Percentiles rank a stretch among this genome's conserved stretches.
phyloP scores from a whole-genome alignment of 371 early-diverging fungal genomes.

The Mucor irregularis region DNA sequence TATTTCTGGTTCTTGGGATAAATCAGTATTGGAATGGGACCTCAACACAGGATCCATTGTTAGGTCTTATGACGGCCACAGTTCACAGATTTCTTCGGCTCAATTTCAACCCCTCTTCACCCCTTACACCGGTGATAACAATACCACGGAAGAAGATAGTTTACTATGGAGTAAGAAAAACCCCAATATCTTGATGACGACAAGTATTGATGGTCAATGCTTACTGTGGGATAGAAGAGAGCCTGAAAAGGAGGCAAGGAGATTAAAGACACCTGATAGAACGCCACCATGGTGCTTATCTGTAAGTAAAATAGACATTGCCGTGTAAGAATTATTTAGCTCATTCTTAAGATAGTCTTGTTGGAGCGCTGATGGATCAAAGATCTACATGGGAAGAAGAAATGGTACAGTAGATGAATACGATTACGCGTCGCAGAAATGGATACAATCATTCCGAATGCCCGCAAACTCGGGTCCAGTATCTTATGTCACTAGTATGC shows the following conservation, averaged over 20 bases:
- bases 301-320: slow-evolving; percentile 30
- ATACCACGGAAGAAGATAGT: slow-evolving; percentile 3
- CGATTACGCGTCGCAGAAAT: slow-evolving; percentile 70
- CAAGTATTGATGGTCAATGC: slow-evolving; percentile 85
- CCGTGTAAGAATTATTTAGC: not conserved
- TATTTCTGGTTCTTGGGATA: slow-evolving; percentile 95
- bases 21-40: slow-evolving; percentile 85
- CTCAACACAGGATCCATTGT: slow-evolving; percentile 77
- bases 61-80: slow-evolving; percentile 71
- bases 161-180: slow-evolving; percentile 37
- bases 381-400: slow-evolving; percentile 76
- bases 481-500: slow-evolving; percentile 72
- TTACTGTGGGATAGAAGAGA: slow-evolving; percentile 83
- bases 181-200: slow-evolving; percentile 63
- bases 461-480: slow-evolving; percentile 93
- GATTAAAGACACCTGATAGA: slow-evolving; percentile 59
- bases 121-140: slow-evolving; percentile 3
- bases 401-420: slow-evolving; percentile 91
- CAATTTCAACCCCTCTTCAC: slow-evolving; percentile 67
- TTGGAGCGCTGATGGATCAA: slow-evolving; percentile 82
- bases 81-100: slow-evolving; percentile 79
- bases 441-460: slow-evolving; percentile 74
- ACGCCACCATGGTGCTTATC: slow-evolving; percentile 92
- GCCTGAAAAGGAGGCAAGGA: slow-evolving; percentile 53
- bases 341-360: slow-evolving; percentile 55